Conservation (phyloP, 2,329 filamentous ascomycete species). For the Exophiala aquamarina region DNA sequence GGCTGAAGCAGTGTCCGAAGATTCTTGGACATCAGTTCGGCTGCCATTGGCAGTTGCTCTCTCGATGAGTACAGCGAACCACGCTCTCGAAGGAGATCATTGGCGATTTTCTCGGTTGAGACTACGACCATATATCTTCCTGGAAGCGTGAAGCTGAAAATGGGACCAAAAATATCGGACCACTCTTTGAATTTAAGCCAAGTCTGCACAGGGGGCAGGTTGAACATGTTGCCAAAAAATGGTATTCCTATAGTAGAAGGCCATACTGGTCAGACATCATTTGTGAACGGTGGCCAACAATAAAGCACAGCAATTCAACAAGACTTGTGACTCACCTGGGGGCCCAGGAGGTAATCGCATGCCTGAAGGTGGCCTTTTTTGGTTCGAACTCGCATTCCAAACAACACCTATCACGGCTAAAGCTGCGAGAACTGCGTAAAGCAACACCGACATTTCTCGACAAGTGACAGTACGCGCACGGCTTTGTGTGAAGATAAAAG, state of each 20-base stretch:
- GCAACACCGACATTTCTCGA: too few species aligned
- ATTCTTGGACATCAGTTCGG: slow-evolving; percentile 33
- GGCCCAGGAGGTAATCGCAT: too few species aligned
- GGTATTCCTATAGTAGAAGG: slow-evolving; percentile 4
- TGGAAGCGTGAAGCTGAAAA: slow-evolving; percentile 46
- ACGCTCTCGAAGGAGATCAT: slow-evolving; percentile 43
- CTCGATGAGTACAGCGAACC: slow-evolving; percentile 40
- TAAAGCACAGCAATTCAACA: too few species aligned
- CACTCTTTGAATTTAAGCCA: slow-evolving; percentile 45
- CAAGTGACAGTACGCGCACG: too few species aligned
- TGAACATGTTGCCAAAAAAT: slow-evolving; percentile 10
- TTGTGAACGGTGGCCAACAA: too few species aligned
- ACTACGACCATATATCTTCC: slow-evolving; percentile 39
- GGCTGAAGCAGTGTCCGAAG: slow-evolving; percentile 31
- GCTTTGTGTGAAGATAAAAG: too few species aligned
- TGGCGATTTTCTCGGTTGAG: slow-evolving; percentile 40
- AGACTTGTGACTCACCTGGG: too few species aligned
- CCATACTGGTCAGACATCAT: too few species aligned
- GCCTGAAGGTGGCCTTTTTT: too few species aligned
- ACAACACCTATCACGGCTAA: too few species aligned
- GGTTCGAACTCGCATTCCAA: too few species aligned
- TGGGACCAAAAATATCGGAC: slow-evolving; percentile 37
- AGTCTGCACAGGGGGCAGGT: slow-evolving; percentile 10
- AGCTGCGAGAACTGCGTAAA: too few species aligned
- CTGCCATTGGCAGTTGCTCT: slow-evolving; percentile 36